Percentiles rank a stretch among this genome's conserved stretches.
Evolutionary conservation across 2,329 filamentous ascomycete species (phyloP).

Genomic region (Paracoccidioides lutzii): DNA sequence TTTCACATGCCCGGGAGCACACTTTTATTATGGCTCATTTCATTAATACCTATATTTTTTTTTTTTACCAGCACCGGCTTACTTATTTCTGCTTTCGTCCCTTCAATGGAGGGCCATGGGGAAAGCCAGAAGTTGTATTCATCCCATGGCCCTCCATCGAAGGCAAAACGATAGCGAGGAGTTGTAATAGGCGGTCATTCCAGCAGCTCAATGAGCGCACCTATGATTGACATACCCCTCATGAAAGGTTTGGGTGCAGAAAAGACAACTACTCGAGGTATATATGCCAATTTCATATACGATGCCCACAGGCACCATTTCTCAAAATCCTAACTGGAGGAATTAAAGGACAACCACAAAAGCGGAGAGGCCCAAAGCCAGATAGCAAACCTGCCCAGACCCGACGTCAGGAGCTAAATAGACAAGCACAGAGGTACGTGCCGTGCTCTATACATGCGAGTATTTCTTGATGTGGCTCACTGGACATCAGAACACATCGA

Average conservation of each 20-base stretch:
- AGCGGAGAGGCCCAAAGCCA: constrained; percentile 86
- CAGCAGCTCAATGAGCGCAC: constrained; percentile 6
- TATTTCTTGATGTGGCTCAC: constrained; percentile 9
- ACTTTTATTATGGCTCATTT: not conserved
- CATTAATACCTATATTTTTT: not conserved
- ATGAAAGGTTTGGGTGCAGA: constrained; percentile 49
- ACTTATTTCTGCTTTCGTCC: not conserved
- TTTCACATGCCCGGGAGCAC: not conserved
- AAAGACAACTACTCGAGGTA: constrained; percentile 68
- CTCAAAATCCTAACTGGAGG: not conserved
- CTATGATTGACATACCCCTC: constrained; percentile 43
- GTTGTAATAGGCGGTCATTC: not conserved
- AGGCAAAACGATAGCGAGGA: not conserved
- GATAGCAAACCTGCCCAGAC: constrained; percentile 92
- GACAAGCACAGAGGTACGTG: constrained; percentile 80
- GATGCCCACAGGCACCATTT: not conserved
- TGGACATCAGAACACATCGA: constrained; percentile 63
- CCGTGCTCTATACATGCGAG: not conserved
- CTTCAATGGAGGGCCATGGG: not conserved
- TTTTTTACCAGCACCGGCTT: not conserved
- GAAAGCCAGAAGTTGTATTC: not conserved
- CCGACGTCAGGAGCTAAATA: constrained; percentile 81
- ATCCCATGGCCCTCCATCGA: not conserved
- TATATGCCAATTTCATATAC: not conserved
- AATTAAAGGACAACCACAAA: constrained; percentile 69